Evolutionary conservation across 139 green algal genomes (phyloP).

Genomic region (Picochlorum costavermella): DNA sequence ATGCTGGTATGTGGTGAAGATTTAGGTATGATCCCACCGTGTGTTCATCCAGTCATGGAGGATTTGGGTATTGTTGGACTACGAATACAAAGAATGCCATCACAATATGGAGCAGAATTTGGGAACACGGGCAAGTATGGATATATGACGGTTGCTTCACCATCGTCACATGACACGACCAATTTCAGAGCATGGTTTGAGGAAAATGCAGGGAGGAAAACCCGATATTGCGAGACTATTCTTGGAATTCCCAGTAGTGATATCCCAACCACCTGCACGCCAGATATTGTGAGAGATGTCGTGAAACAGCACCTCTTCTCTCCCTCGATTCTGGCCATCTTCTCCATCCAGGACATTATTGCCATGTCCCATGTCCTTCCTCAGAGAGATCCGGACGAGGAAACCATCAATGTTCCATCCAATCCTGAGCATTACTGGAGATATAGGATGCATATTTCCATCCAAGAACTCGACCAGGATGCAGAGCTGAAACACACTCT

Average conservation of each 20-base stretch:
- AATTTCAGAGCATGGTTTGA: conserved; percentile 81
- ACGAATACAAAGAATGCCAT: conserved; percentile 85
- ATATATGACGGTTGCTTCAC: conserved; percentile 75
- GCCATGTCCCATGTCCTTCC: conserved; percentile 20
- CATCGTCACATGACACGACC: conserved; percentile 88
- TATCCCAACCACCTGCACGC: conserved; percentile 45
- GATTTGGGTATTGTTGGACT: conserved; percentile 83
- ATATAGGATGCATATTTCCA: conserved; percentile 50
- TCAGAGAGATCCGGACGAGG: conserved; percentile 55
- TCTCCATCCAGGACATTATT: conserved; percentile 79
- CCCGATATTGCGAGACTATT: conserved; percentile 60
- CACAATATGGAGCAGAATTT: conserved; percentile 48
- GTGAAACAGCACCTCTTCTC: conserved; percentile 78
- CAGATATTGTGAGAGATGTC: conserved; percentile 68
- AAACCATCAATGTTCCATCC: conserved; percentile 96
- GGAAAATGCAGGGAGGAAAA: conserved; percentile 55
- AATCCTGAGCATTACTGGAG: conserved; percentile 89
- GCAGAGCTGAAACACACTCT: conserved; percentile 5
- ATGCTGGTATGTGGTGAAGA: conserved; percentile 97
- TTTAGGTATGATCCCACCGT: conserved; percentile 83
- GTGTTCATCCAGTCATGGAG: conserved; percentile 81
- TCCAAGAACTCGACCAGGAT: conserved; percentile 50
- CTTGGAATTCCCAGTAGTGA: conserved; percentile 19
- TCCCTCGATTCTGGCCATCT: conserved; percentile 69
- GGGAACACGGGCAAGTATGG: conserved; percentile 55